phyloP scores from a whole-genome alignment of 2,329 filamentous ascomycete genomes.

The Scytalidium lignicola region DNA sequence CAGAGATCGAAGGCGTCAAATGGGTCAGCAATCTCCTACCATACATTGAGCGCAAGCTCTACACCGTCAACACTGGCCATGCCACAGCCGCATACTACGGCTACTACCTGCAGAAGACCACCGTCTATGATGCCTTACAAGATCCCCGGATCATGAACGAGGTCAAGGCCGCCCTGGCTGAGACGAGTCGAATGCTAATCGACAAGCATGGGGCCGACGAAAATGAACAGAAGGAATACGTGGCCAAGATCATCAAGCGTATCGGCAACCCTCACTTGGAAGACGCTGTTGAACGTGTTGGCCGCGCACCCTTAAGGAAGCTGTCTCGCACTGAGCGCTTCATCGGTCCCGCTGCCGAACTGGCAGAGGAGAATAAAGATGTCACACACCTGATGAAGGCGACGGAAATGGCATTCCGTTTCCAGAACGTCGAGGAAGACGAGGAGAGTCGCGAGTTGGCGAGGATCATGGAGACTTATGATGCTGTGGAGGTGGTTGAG shows the following conservation, averaged over 20 bases:
- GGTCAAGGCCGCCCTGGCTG: slow-evolving; percentile 73
- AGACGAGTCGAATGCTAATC: slow-evolving; percentile 83
- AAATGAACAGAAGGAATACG: slow-evolving; percentile 77
- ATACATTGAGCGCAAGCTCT: slow-evolving; percentile 99
- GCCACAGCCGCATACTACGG: slow-evolving; percentile 95
- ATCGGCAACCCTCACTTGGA: slow-evolving; percentile 92
- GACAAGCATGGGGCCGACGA: slow-evolving; percentile 76
- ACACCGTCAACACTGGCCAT: slow-evolving; percentile 98
- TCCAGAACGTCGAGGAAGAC: slow-evolving; percentile 90
- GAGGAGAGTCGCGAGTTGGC: slow-evolving; percentile 84
- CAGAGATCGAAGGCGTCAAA: slow-evolving; percentile 80
- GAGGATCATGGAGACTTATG: slow-evolving; percentile 73
- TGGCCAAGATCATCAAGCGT: slow-evolving; percentile 84
- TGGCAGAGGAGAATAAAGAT: slow-evolving; percentile 74
- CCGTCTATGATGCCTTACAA: slow-evolving; percentile 81
- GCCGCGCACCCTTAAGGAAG: slow-evolving; percentile 90
- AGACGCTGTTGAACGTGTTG: slow-evolving; percentile 91
- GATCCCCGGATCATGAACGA: slow-evolving; percentile 75
- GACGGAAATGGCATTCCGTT: slow-evolving; percentile 87
- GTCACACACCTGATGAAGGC: slow-evolving; percentile 72
- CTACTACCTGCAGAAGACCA: slow-evolving; percentile 78
- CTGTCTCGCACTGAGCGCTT: slow-evolving; percentile 93
- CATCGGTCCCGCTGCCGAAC: slow-evolving; percentile 82
- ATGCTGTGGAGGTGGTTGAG: slow-evolving; percentile 68
- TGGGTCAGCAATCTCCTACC: slow-evolving; percentile 89